These are phyloP conservation scores for Boletus sensibilis DNA, from an alignment of 768 basidiomycete genomes.

Conservation along the genomic window DNA sequence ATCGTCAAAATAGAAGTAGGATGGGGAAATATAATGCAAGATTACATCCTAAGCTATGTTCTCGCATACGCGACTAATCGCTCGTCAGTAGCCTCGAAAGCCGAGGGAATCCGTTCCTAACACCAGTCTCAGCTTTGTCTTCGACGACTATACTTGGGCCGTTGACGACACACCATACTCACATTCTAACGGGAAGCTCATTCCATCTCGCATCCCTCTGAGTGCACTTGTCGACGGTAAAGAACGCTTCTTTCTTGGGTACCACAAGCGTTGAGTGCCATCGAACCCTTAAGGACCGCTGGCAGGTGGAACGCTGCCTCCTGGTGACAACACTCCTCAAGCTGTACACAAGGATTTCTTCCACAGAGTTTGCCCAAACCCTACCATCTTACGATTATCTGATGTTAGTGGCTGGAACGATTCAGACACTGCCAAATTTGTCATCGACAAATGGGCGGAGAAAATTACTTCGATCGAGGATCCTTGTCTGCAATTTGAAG, in stretches of 20 bases:
- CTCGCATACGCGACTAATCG: conserved; percentile 35
- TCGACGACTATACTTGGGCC: conserved; percentile 43
- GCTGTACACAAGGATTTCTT: conserved; percentile 39
- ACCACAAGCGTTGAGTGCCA: background rate
- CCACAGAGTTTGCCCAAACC: conserved; percentile 37
- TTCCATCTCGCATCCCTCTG: conserved; percentile 40
- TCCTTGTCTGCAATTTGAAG: conserved; percentile 38
- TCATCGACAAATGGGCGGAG: conserved; percentile 38
- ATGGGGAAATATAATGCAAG: conserved; percentile 42
- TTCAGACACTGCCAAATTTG: conserved; percentile 25
- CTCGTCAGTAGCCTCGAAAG: conserved; percentile 26
- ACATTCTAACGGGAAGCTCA: conserved; percentile 32
- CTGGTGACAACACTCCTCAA: conserved; percentile 28
- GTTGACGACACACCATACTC: conserved; percentile 35
- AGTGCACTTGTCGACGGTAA: conserved; percentile 37
- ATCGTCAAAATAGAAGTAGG: conserved; percentile 28
- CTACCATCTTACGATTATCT: conserved; percentile 32
- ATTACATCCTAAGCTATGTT: conserved; percentile 34
- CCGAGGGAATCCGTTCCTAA: background rate
- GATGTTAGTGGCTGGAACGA: conserved; percentile 22
- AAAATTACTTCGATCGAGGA: conserved; percentile 35
- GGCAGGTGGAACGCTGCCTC: conserved; percentile 37
- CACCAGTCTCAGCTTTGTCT: conserved; percentile 33
- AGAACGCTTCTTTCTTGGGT: background rate
- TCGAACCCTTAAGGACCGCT: conserved; percentile 32